Conservation (phyloP, 768 basidiomycete species). For the Collybia sp. region DNA sequence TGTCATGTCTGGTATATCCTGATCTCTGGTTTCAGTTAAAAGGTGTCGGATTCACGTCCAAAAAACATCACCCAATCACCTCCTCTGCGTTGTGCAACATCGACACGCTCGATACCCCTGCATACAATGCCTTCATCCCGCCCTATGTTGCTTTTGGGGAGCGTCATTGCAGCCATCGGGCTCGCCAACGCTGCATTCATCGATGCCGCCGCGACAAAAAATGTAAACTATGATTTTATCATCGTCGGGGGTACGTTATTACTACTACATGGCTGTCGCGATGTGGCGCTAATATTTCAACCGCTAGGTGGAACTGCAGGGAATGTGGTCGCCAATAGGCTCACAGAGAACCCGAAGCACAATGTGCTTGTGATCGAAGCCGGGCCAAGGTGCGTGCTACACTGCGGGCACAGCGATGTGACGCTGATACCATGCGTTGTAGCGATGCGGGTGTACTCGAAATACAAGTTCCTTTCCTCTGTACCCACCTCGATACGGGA, state of each 20-base stretch:
- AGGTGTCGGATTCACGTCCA: too few relatives aligned
- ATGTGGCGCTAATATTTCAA: background rate
- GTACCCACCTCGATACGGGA: background rate
- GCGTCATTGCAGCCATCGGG: too few relatives aligned
- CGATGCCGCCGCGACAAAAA: too few relatives aligned
- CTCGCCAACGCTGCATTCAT: too few relatives aligned
- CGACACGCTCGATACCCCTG: too few relatives aligned
- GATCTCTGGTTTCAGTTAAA: too few relatives aligned
- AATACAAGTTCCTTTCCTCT: constrained; percentile 11
- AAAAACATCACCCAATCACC: too few relatives aligned
- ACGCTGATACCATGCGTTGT: background rate
- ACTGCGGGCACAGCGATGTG: background rate
- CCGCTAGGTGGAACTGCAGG: constrained; percentile 16
- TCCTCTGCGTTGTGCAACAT: too few relatives aligned
- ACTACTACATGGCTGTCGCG: background rate
- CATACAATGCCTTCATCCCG: too few relatives aligned
- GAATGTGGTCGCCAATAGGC: constrained; percentile 14
- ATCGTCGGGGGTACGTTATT: constrained; percentile 11
- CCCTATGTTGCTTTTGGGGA: too few relatives aligned
- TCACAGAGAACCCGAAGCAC: constrained; percentile 10
- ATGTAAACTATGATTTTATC: constrained; percentile 8
- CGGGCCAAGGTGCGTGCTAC: constrained; percentile 7
- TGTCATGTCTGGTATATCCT: too few relatives aligned
- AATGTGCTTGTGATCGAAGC: constrained; percentile 16
- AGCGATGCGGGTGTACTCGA: constrained; percentile 10